Base-by-base conservation (phyloP, 1,284 basidiomycete species). In the Lentinus polychrous region DNA sequence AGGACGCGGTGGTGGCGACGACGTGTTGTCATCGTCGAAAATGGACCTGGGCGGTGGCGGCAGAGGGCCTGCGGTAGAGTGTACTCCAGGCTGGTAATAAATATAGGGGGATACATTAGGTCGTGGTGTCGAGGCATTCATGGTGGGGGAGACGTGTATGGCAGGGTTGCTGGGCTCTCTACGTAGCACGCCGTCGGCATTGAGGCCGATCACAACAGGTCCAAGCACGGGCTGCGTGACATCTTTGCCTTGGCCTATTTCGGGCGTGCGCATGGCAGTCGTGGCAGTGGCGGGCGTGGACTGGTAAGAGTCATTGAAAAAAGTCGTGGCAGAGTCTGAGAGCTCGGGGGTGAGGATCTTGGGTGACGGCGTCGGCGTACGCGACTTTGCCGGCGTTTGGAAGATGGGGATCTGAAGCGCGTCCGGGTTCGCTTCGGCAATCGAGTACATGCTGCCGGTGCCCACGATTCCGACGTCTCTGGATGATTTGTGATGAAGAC, bases 41-140 rank as follows among this genome's bases (percentile, higher is more conserved):
- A 72, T 62, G 23, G 78, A 71, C 50, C 78, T 70, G 5, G 83
- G 81, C 22, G 83, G 83, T 31, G 78, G 75, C 35, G 85, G 84
- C 53, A 85, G 70, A 37, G 86, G 83, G 1, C 85, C 82, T 36
- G 84, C 83, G 15, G 74, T 85, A 5, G 84, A 71, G 64, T 87
- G 81, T 4, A 82, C 57, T 44, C 81, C 83, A 42, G 81, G 82
- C 52, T 83, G 74, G 59, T 86, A 85, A 55, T 74, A 66, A 45
- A 81, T 63, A 62, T 78, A 84, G 3, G 74, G 60, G 12, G 64
- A 63, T n/a, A 17, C 31, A n/a, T 42, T 47, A 15, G 31, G 41
- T 20, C 33, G 45, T 36, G 31, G 49, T 37, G 49, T 32, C 20
- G n/a, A 49, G 49, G 23, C 55, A 55, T 38, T 53, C 2, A 23